Evolutionary conservation across 2,329 filamentous ascomycete genomes (phyloP).

Genomic region (Raffaelea ambrosiae): DNA sequence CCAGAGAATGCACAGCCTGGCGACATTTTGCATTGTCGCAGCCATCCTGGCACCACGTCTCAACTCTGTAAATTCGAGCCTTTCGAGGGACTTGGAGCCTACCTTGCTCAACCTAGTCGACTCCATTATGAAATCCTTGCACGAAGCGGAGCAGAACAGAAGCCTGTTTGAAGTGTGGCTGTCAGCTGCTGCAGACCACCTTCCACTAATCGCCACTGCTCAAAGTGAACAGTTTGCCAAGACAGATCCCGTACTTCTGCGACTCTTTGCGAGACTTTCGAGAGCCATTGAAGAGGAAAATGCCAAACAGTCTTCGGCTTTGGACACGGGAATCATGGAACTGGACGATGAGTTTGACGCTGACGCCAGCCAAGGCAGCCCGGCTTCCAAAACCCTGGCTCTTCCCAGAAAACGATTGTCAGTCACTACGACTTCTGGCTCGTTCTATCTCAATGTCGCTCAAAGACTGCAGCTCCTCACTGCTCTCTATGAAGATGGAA

Average conservation of each 20-base stretch:
- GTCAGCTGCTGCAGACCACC: slow-evolving; percentile 31
- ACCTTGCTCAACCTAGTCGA: slow-evolving; percentile 32
- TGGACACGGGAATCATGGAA: slow-evolving; percentile 52
- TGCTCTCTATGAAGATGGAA: slow-evolving; percentile 30
- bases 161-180: slow-evolving; percentile 39
- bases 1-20: slow-evolving; percentile 43
- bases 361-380: slow-evolving; percentile 41
- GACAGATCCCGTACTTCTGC: slow-evolving; percentile 31
- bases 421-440: slow-evolving; percentile 30
- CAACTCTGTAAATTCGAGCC: slow-evolving; percentile 34
- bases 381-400: slow-evolving; percentile 24
- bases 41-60: slow-evolving; percentile 40
- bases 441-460: slow-evolving; percentile 40
- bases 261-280: slow-evolving; percentile 32
- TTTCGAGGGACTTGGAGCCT: slow-evolving; percentile 40
- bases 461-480: slow-evolving; percentile 37
- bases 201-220: slow-evolving; percentile 33
- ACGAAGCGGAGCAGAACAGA: slow-evolving; percentile 35
- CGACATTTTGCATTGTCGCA: slow-evolving; percentile 38
- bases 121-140: slow-evolving; percentile 29
- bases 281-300: slow-evolving; percentile 22
- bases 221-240: slow-evolving; percentile 28
- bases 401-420: slow-evolving; percentile 38
- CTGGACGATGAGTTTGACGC: slow-evolving; percentile 58
- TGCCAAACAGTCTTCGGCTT: slow-evolving; percentile 21